Percentiles rank a stretch among this genome's conserved stretches.
phyloP scores from a whole-genome alignment of 2,329 filamentous ascomycete species.

The Penicillium griseofulvum region DNA sequence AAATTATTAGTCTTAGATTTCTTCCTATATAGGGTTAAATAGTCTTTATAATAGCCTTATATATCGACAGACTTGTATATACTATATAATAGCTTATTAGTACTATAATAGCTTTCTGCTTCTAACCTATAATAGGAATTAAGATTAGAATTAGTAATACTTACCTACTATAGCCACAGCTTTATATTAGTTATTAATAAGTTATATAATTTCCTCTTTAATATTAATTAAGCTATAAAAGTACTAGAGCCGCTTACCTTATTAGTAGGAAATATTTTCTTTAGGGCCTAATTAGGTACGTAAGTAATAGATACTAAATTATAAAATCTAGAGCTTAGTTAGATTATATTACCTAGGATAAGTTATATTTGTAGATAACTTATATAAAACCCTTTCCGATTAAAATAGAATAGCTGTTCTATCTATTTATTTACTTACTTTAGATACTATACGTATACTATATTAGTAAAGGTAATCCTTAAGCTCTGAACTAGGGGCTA shows the following conservation, averaged over 20 bases:
- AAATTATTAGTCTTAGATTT: neutral
- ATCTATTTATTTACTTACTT: neutral
- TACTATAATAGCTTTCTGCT: neutral
- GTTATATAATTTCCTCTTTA: neutral
- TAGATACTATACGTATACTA: neutral
- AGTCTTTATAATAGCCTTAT: neutral
- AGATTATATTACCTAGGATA: neutral
- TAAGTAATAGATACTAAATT: constrained; percentile 3
- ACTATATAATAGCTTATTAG: neutral
- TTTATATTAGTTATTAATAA: neutral
- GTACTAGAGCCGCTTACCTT: neutral
- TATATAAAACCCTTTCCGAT: neutral
- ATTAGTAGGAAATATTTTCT: neutral
- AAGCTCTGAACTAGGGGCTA: too few relatives aligned
- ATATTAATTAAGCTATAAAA: constrained; percentile 1
- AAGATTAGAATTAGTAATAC: neutral
- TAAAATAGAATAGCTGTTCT: neutral
- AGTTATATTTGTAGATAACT: neutral
- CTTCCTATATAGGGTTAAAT: neutral
- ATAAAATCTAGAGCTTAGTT: neutral
- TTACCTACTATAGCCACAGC: neutral
- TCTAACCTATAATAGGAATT: too few relatives aligned
- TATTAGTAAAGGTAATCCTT: too few relatives aligned
- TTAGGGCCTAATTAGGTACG: neutral
- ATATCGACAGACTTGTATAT: neutral